A percentile compares a stretch with the other conserved stretches of the same genome.
These are phyloP conservation scores for Cordyceps sp. DNA, from an alignment of 2,329 filamentous ascomycete genomes.

Conservation along the genomic window DNA sequence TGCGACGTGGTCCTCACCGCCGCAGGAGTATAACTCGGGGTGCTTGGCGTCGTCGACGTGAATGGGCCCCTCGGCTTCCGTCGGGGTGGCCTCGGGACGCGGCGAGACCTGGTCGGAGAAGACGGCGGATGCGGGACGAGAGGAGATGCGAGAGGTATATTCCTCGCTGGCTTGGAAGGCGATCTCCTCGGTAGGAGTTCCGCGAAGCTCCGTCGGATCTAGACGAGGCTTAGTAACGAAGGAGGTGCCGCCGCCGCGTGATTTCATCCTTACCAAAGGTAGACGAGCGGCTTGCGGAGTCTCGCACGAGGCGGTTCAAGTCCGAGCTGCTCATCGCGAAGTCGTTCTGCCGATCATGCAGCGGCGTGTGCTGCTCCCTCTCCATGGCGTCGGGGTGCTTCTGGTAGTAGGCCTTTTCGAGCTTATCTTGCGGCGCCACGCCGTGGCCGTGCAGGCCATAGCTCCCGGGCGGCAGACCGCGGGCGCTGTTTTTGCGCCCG, in stretches of 20 bases:
- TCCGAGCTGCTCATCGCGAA: slow-evolving; percentile 82
- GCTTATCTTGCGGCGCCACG: slow-evolving; percentile 55
- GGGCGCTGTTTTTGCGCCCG: slow-evolving; percentile 55
- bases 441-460: slow-evolving; percentile 89
- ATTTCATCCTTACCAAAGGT: slow-evolving; percentile 14
- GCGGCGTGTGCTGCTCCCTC: slow-evolving; percentile 49
- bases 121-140: slow-evolving; percentile 30
- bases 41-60: slow-evolving; percentile 52
- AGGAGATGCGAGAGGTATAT: slow-evolving; percentile 59
- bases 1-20: slow-evolving; percentile 26
- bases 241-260: slow-evolving; percentile 3
- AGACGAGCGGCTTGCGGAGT: slow-evolving; percentile 40
- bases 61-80: slow-evolving; percentile 42
- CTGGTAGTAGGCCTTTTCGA: slow-evolving; percentile 82
- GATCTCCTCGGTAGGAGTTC: slow-evolving; percentile 80
- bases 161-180: slow-evolving; percentile 79
- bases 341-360: slow-evolving; percentile 43
- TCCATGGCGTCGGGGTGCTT: slow-evolving; percentile 73
- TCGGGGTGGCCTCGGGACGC: slow-evolving; percentile 12
- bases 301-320: slow-evolving; percentile 74
- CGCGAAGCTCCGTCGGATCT: slow-evolving; percentile 48
- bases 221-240: slow-evolving; percentile 7
- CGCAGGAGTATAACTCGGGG: slow-evolving; percentile 20
- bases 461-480: slow-evolving; percentile 63
- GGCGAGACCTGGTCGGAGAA: slow-evolving; percentile 15